Evolutionary conservation across 2,329 filamentous ascomycete species (phyloP), one percentile per base, ranked within the genome.

Genomic region (Fusarium paranaense): DNA sequence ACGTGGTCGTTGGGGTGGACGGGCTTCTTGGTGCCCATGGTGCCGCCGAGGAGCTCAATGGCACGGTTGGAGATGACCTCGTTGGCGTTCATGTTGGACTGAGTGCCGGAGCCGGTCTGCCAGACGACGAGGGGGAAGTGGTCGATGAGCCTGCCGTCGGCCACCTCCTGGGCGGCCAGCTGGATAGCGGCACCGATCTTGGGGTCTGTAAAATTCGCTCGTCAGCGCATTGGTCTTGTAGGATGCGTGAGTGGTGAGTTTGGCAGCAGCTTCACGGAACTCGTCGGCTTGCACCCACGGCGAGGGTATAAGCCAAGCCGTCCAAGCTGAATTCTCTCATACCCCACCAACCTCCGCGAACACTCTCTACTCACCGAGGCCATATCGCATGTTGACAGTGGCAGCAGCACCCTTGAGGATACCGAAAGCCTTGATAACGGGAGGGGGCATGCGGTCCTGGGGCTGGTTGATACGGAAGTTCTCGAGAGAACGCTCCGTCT

Each of bases 31-130:
- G 88, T 92, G 79, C 97, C 97, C 94, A 95, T 98, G 76, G 89
- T 90, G 80, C 97, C 97, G 78, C 97, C 97, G 63, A 98, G 90
- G 74, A 98, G 97, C 88, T 98, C 96, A 85, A 98, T 98, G 76
- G 97, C 97, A 76, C 97, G 94, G 90, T 98, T 99, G 76, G 96
- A 98, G 85, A 99, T 98, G 85, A 99, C 97, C 85, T 99, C 97
- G 88, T 99, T 99, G 83, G 96, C 95, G 87, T 99, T 99, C 97
- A 98, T 98, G 91, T 98, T 98, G 84, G 95, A 98, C 89, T 98
- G 97, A 33, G 97, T 98, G 82, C 97, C 97, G 60, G 97, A 98
- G 74, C 97, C 97, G 64, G 97, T 99, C 89, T 99, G 97, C 97
- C 97, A 99, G 82, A 99, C 96, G 66, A 98, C 96, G 71, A 98